Conservation (phyloP, 176 grass and related monocot species). For the Bolboschoenus planiculmis region DNA sequence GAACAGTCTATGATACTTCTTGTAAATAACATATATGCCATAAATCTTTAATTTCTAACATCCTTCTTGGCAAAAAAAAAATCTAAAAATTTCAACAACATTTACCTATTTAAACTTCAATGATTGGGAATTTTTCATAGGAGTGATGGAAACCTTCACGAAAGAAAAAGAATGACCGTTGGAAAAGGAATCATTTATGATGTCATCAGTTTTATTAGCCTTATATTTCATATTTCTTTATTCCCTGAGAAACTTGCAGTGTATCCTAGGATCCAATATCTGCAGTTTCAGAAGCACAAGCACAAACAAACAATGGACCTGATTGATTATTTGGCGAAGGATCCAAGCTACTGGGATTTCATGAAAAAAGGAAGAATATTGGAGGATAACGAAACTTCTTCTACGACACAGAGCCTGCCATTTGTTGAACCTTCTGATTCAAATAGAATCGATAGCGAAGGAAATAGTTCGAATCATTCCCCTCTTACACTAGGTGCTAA, state of each 20-base stretch:
- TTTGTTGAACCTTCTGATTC: background rate
- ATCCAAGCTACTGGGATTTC: background rate
- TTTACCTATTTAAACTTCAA: background rate
- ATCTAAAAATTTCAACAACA: background rate
- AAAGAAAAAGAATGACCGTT: background rate
- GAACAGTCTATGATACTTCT: too few relatives aligned
- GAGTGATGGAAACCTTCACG: background rate
- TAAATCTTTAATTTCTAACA: background rate
- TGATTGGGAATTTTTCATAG: background rate
- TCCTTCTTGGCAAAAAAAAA: background rate
- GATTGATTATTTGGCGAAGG: conserved; percentile 5
- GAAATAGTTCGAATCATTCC: conserved; percentile 10
- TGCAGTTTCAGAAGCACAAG: background rate
- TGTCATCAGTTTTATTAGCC: background rate
- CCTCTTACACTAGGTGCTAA: conserved; percentile 16
- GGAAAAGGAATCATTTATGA: background rate
- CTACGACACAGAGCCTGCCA: background rate
- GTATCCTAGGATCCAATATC: background rate
- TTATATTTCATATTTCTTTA: background rate
- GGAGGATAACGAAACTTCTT: background rate
- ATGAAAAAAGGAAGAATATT: background rate
- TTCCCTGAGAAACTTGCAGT: background rate
- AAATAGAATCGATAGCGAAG: background rate
- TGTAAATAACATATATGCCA: background rate
- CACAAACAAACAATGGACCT: conserved; percentile 19